Base-by-base conservation (phyloP, 2,329 filamentous ascomycete genomes). In the Neonectria faginata region DNA sequence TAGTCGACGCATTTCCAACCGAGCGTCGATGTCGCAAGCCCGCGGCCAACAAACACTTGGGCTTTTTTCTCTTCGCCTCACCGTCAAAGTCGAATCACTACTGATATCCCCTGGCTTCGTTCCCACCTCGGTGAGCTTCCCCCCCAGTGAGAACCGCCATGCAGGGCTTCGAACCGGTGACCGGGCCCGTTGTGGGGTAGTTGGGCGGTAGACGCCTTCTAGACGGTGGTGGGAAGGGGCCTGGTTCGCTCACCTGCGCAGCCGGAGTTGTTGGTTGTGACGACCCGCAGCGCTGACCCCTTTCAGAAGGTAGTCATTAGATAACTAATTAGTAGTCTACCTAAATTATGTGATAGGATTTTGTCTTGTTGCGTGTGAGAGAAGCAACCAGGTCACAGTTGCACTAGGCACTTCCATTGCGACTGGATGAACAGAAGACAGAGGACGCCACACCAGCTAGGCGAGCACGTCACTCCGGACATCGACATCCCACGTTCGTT, bases 401-500 rank as follows among this genome's bases (percentile, higher is more conserved):
- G 27, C 18, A 31, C n/a, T 18, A 29, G 48, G 29, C 10, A 36
- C 48, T 33, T 51, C n/a, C 12, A 10, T 31, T 33, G 27, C 48
- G 29, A 42, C 10, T 20, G n/a, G 5, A 20, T 20, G n/a, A n/a
- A 3, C 45, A 48, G 5, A 7, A 25, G 20, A 14, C 20, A 29
- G 14, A 18, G 45, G 20, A 9, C 48, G 48, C 48, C 11, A 33
- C n/a, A 14, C 10, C 48, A 20, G 14, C 36, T 39, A 2, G 60
- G 41, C 57, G 57, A 64, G 68, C 68, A 71, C 64, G 59, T 67
- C 69, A 66, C 55, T 44, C 58, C 44, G 45, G 47, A 45, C 65
- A 71, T 72, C 70, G 47, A 45, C 65, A 71, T 72, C 70, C 70
- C 70, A 68, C 70, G 59, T 36, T 48, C 52, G 14, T 61, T 51